phyloP scores from a whole-genome alignment of 1,284 basidiomycete genomes.

The Prillingera fragicola region DNA sequence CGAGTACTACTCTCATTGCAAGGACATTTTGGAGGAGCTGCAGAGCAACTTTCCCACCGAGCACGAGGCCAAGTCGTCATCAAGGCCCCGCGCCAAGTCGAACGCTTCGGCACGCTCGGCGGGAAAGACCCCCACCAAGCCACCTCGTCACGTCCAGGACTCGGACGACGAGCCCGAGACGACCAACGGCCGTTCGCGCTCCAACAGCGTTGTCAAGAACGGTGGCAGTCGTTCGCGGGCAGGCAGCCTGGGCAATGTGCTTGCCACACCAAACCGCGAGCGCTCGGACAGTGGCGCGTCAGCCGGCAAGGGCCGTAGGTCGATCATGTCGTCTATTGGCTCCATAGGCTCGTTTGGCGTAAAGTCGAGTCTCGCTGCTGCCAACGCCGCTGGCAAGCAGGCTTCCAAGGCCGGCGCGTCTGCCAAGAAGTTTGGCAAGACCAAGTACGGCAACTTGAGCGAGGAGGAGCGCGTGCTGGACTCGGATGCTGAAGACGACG shows the following conservation, averaged over 20 bases:
- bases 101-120: slow-evolving; percentile 17
- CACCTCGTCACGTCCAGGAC: neutral
- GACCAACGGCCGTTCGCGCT: neutral
- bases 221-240: slow-evolving; percentile 1
- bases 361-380: slow-evolving; percentile 28
- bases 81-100: slow-evolving; percentile 8
- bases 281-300: slow-evolving; percentile 43
- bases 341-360: slow-evolving; percentile 41
- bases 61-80: slow-evolving; percentile 23
- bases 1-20: slow-evolving; percentile 65
- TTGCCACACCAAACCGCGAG: slow-evolving; percentile 23
- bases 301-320: slow-evolving; percentile 21
- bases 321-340: slow-evolving; percentile 30
- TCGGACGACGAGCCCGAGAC: slow-evolving; percentile 26
- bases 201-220: too few relatives aligned
- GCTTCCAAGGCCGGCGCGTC: slow-evolving; percentile 13
- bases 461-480: slow-evolving; percentile 50
- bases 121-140: slow-evolving; percentile 13
- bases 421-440: slow-evolving; percentile 50
- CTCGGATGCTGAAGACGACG: slow-evolving; percentile 42
- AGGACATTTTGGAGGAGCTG: slow-evolving; percentile 63
- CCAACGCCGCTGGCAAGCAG: slow-evolving; percentile 7
- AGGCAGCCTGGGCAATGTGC: neutral
- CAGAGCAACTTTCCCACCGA: slow-evolving; percentile 60
- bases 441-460: slow-evolving; percentile 50